phyloP scores from a whole-genome alignment of 2,329 filamentous ascomycete genomes.

The Drechslerella coelobrocha region DNA sequence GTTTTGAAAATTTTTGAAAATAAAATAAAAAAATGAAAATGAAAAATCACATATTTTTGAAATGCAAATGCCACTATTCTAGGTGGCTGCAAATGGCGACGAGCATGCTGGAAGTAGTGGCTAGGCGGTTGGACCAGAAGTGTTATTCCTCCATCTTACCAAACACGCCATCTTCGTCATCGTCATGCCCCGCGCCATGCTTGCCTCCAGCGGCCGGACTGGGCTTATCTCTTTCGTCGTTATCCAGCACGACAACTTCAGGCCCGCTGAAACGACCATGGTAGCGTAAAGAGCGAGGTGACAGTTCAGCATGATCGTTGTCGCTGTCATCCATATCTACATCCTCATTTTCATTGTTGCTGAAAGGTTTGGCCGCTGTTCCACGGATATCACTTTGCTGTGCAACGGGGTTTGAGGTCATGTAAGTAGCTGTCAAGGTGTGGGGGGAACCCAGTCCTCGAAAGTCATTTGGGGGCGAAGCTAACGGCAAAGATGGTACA shows the following conservation, averaged over 20 bases:
- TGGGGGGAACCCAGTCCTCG: conserved; percentile 62
- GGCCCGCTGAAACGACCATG: conserved; percentile 43
- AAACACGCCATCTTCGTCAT: conserved; percentile 95
- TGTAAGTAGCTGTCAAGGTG: conserved; percentile 64
- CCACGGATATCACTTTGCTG: conserved; percentile 71
- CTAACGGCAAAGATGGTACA: conserved; percentile 87
- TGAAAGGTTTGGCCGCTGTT: conserved; percentile 59
- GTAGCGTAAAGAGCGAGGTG: conserved; percentile 34
- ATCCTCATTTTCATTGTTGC: conserved; percentile 63
- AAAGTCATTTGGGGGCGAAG: conserved; percentile 68
- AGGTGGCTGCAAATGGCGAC: not conserved
- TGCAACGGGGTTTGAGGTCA: conserved; percentile 67
- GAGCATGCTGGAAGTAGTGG: conserved; percentile 13
- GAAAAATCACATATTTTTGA: not conserved
- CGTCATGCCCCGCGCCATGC: conserved; percentile 77
- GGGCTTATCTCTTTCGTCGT: conserved; percentile 48
- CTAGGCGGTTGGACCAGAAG: conserved; percentile 7
- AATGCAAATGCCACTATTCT: not conserved
- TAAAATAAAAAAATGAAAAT: not conserved
- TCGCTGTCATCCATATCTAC: conserved; percentile 73
- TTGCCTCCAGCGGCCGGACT: conserved; percentile 70
- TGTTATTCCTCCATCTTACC: conserved; percentile 88
- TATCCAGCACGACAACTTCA: conserved; percentile 52
- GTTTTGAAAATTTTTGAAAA: not conserved
- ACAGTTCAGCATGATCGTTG: conserved; percentile 57